A percentile compares a stretch with the other conserved stretches of the same genome.
phyloP scores from a whole-genome alignment of 129 eudicot genomes.

The Flaveria robusta region DNA sequence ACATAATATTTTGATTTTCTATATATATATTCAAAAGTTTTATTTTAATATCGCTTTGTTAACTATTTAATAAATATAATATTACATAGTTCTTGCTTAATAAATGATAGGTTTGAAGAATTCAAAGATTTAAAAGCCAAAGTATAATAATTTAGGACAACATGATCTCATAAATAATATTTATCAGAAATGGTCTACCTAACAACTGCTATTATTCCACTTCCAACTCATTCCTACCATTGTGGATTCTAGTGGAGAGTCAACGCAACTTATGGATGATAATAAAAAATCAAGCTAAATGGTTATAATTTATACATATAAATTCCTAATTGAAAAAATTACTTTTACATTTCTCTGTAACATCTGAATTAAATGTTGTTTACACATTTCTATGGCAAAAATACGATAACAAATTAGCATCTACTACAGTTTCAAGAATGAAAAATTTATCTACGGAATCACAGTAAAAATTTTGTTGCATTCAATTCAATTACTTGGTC shows the following conservation, averaged over 20 bases:
- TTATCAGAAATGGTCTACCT: conserved; percentile 39
- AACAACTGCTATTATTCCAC: conserved; percentile 41
- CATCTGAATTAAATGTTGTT: neutral
- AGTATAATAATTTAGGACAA: conserved; percentile 31
- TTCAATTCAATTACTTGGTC: too few relatives aligned
- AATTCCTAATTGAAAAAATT: neutral
- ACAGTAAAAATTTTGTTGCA: too few relatives aligned
- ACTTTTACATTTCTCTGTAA: neutral
- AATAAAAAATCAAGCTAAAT: conserved; percentile 7
- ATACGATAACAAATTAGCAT: too few relatives aligned
- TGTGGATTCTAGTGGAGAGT: conserved; percentile 58
- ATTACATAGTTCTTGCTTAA: neutral
- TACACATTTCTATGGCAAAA: too few relatives aligned
- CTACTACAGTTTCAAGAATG: too few relatives aligned
- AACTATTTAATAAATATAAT: neutral
- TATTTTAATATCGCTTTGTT: neutral
- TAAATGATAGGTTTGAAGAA: neutral
- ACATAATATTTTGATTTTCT: neutral
- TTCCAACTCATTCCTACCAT: conserved; percentile 47
- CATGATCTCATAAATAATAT: conserved; percentile 35
- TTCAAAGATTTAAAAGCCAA: neutral
- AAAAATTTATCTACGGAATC: too few relatives aligned
- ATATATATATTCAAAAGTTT: neutral
- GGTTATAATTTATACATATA: neutral
- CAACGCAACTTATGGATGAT: conserved; percentile 43